A percentile compares a stretch with the other conserved stretches of the same genome.
phyloP scores from a whole-genome alignment of 768 basidiomycete species.

The Boletellus ananas region DNA sequence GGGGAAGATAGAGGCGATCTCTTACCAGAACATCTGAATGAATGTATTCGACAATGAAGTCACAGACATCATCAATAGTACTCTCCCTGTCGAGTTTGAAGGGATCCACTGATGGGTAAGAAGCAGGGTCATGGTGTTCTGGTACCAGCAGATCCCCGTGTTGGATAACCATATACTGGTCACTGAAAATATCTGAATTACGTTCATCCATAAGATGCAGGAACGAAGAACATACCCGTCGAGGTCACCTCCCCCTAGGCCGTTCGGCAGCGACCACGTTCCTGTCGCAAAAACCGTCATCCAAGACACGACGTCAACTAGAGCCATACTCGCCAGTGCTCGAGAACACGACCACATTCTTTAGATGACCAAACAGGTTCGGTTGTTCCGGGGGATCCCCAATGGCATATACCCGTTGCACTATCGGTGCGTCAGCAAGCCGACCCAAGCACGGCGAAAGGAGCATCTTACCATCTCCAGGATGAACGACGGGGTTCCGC shows the following conservation, averaged over 20 bases:
- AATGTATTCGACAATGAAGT: slow-evolving; percentile 83
- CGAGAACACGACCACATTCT: slow-evolving; percentile 71
- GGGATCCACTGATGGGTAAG: slow-evolving; percentile 41
- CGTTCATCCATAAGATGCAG: neutral
- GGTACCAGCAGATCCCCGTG: slow-evolving; percentile 54
- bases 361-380: slow-evolving; percentile 57
- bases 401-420: slow-evolving; percentile 68
- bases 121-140: slow-evolving; percentile 45
- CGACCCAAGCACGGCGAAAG: neutral
- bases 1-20: neutral
- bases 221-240: slow-evolving; percentile 54
- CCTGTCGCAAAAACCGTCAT: slow-evolving; percentile 35
- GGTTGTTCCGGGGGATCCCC: slow-evolving; percentile 60
- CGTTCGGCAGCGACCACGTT: slow-evolving; percentile 59
- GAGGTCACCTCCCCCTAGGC: slow-evolving; percentile 73
- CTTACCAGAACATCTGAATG: slow-evolving; percentile 75
- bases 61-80: slow-evolving; percentile 66
- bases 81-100: slow-evolving; percentile 43
- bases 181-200: slow-evolving; percentile 36
- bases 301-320: neutral
- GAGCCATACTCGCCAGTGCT: slow-evolving; percentile 45
- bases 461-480: slow-evolving; percentile 58
- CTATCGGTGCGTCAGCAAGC: slow-evolving; percentile 31
- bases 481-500: slow-evolving; percentile 71
- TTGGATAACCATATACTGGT: slow-evolving; percentile 60